Evolutionary conservation across 768 basidiomycete species (phyloP).

Genomic region (Lactifluus piperatus): DNA sequence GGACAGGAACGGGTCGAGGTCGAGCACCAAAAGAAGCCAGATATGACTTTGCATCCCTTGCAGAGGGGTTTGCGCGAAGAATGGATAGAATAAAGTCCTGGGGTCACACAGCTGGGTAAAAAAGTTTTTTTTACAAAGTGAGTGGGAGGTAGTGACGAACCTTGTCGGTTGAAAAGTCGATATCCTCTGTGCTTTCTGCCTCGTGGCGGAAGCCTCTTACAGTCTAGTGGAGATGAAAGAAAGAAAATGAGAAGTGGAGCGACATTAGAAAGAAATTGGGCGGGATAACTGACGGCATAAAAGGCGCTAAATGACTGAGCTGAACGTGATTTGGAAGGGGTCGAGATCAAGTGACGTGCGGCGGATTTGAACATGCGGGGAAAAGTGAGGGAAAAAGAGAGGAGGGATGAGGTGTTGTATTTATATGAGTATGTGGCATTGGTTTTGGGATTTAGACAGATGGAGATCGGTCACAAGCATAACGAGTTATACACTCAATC

Average conservation of each 20-base stretch:
- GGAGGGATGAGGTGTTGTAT: not conserved
- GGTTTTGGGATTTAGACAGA: not conserved
- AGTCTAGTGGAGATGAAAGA: conserved; percentile 1
- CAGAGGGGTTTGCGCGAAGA: conserved; percentile 84
- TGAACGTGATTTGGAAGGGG: conserved; percentile 13
- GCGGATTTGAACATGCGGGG: conserved; percentile 24
- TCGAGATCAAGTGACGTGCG: conserved; percentile 26
- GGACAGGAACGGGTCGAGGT: conserved; percentile 24
- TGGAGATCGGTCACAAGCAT: not conserved
- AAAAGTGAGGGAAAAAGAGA: not conserved
- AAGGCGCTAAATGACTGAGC: conserved; percentile 40
- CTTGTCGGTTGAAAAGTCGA: conserved; percentile 6
- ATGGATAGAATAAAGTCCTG: conserved; percentile 97
- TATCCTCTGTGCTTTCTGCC: conserved; percentile 11
- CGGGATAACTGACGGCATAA: conserved; percentile 42
- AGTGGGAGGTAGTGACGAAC: not conserved
- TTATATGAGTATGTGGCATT: conserved; percentile 9
- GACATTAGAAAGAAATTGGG: not conserved
- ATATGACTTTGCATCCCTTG: conserved; percentile 85
- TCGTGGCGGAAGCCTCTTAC: conserved; percentile 12
- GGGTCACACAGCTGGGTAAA: not conserved
- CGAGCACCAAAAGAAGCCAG: conserved; percentile 83
- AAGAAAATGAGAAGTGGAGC: not conserved
- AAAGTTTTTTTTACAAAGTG: not conserved
- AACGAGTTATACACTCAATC: not conserved